phyloP scores from a whole-genome alignment of 169 alveolate genomes.

The Plasmodium sp. region DNA sequence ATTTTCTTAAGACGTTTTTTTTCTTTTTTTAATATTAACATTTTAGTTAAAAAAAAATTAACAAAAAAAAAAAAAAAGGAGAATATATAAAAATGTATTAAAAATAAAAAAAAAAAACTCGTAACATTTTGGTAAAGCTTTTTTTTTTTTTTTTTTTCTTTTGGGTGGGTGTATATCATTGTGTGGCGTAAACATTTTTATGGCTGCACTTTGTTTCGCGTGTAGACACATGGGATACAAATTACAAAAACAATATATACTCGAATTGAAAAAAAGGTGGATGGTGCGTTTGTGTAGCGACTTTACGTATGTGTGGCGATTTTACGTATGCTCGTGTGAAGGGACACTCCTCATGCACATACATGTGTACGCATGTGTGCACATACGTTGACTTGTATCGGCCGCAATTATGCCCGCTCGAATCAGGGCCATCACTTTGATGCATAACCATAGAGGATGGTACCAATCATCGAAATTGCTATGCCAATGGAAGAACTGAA shows the following conservation, averaged over 20 bases:
- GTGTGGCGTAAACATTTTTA: not conserved
- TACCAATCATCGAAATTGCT: slow-evolving; percentile 68
- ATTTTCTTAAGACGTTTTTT: not conserved
- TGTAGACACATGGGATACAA: not conserved
- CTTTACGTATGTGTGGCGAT: not conserved
- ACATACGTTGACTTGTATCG: not conserved
- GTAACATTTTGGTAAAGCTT: not conserved
- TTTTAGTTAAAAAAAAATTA: not conserved
- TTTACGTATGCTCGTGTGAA: not conserved
- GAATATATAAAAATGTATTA: not conserved
- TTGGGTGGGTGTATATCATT: not conserved
- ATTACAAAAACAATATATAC: slow-evolving; percentile 32
- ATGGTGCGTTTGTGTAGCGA: not conserved
- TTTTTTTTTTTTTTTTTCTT: not conserved
- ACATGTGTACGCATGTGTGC: not conserved
- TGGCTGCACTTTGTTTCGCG: not conserved
- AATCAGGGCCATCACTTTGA: slow-evolving; percentile 18
- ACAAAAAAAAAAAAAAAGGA: not conserved
- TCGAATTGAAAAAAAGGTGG: not conserved
- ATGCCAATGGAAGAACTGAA: slow-evolving; percentile 62
- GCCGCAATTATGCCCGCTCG: not conserved
- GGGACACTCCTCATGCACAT: not conserved
- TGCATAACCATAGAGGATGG: slow-evolving; percentile 59
- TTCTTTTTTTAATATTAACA: not conserved
- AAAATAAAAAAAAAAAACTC: not conserved